These are phyloP conservation scores for Pseudovirgaria hyperparasitica DNA, from an alignment of 2,329 filamentous ascomycete genomes.

Conservation along the genomic window DNA sequence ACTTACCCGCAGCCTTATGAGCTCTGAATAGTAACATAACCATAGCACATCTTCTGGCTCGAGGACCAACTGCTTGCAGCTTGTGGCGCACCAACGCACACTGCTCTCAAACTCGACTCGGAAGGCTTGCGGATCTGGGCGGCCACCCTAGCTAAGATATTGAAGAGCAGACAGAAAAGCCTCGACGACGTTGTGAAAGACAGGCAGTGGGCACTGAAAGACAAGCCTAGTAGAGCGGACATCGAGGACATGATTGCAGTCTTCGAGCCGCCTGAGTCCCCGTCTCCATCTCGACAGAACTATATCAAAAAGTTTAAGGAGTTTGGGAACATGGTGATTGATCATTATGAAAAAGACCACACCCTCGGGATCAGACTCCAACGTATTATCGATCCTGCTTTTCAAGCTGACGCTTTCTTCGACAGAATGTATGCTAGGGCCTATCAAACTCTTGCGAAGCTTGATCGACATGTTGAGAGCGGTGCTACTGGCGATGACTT, in stretches of 20 bases:
- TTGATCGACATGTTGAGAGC: slow-evolving; percentile 18
- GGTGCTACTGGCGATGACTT: slow-evolving; percentile 14
- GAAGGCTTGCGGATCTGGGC: slow-evolving; percentile 22
- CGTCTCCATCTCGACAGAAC: slow-evolving; percentile 14
- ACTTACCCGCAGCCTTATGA: not conserved
- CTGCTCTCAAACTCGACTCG: slow-evolving; percentile 15
- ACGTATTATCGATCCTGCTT: slow-evolving; percentile 17
- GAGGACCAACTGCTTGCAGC: slow-evolving; percentile 17
- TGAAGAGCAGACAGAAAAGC: slow-evolving; percentile 13
- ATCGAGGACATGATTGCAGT: slow-evolving; percentile 22
- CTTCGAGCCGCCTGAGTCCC: slow-evolving; percentile 20
- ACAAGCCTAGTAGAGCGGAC: slow-evolving; percentile 14
- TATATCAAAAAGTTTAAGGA: slow-evolving; percentile 21
- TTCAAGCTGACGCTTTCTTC: slow-evolving; percentile 21
- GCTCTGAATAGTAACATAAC: slow-evolving; percentile 4
- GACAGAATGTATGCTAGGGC: slow-evolving; percentile 21
- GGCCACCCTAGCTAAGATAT: slow-evolving; percentile 16
- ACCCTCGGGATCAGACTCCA: slow-evolving; percentile 16
- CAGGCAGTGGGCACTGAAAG: slow-evolving; percentile 18
- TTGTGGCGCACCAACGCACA: slow-evolving; percentile 8
- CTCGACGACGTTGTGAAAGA: slow-evolving; percentile 16
- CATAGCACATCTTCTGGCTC: slow-evolving; percentile 26
- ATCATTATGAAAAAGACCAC: slow-evolving; percentile 15
- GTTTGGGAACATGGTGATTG: slow-evolving; percentile 11
- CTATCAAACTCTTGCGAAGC: slow-evolving; percentile 13